A percentile compares a stretch with the other conserved stretches of the same genome.
These are phyloP conservation scores for Lobosporangium transversale DNA, from an alignment of 192 early-diverging fungal genomes.

Conservation along the genomic window DNA sequence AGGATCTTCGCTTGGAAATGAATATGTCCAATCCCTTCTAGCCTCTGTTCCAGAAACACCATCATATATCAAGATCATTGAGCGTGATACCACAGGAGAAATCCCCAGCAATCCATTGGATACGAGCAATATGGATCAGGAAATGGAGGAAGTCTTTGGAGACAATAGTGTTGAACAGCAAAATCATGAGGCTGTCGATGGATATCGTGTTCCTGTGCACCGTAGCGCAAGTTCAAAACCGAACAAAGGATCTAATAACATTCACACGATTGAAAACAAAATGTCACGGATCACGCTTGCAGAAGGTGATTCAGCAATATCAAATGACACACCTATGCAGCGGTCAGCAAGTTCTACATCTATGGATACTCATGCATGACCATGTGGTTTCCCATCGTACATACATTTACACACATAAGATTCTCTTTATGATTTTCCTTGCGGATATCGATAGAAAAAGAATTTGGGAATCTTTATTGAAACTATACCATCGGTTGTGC, in stretches of 20 bases:
- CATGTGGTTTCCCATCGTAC: too few species aligned
- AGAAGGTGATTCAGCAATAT: not conserved
- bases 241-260: constrained; percentile 4
- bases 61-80: constrained; percentile 45
- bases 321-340: not conserved
- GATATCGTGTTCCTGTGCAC: constrained; percentile 20
- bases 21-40: constrained; percentile 38
- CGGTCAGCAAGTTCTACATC: constrained; percentile 25
- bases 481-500: too few species aligned
- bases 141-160: constrained; percentile 11
- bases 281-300: constrained; percentile 17
- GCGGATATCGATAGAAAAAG: too few species aligned
- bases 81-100: constrained; percentile 10
- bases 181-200: constrained; percentile 26
- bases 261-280: too few species aligned
- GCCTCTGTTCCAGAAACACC: constrained; percentile 39
- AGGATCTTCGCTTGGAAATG: constrained; percentile 6
- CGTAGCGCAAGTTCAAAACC: not conserved
- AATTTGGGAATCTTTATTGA: too few species aligned
- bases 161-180: not conserved
- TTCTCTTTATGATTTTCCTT: too few species aligned
- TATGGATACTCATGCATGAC: constrained; percentile 19
- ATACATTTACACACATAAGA: too few species aligned
- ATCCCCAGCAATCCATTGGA: constrained; percentile 5
- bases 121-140: constrained; percentile 17